Conservation (phyloP, 139 green algal species). For the Yamagishiella unicocca region DNA sequence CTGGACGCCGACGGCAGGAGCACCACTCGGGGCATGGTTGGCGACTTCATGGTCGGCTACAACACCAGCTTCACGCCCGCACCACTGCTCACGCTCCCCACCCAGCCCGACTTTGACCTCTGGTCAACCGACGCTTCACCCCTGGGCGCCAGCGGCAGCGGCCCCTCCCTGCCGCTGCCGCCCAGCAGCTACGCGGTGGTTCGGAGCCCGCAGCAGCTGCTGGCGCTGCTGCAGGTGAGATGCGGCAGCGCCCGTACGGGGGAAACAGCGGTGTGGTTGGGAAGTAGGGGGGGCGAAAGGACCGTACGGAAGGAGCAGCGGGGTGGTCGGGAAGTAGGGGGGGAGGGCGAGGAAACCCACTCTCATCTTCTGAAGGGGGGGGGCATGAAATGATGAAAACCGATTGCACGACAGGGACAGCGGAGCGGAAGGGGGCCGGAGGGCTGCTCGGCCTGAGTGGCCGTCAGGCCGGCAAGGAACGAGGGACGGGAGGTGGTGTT, state of each 20-base stretch:
- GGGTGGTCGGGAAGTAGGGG: no score
- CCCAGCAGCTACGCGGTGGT: background rate
- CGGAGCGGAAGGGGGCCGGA: background rate
- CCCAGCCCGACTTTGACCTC: background rate
- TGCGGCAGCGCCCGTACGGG: background rate
- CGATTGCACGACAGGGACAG: no score
- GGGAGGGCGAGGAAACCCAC: no score
- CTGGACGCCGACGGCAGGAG: background rate
- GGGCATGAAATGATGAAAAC: no score
- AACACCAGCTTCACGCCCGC: background rate
- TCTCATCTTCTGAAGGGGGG: no score
- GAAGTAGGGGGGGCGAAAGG: background rate
- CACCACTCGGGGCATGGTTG: no score
- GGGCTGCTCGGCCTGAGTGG: background rate
- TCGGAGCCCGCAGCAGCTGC: background rate
- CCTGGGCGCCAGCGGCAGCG: background rate
- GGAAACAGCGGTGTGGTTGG: background rate
- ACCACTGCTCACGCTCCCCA: background rate
- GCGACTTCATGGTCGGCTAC: background rate
- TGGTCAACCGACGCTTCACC: background rate
- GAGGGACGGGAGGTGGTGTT: no score
- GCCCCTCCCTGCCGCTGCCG: background rate
- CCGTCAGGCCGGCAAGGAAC: no score
- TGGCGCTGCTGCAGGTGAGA: slow-evolving; percentile 4
- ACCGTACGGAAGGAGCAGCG: no score